phyloP scores from a whole-genome alignment of 257 asterid species.

The Paulownia fortunei region DNA sequence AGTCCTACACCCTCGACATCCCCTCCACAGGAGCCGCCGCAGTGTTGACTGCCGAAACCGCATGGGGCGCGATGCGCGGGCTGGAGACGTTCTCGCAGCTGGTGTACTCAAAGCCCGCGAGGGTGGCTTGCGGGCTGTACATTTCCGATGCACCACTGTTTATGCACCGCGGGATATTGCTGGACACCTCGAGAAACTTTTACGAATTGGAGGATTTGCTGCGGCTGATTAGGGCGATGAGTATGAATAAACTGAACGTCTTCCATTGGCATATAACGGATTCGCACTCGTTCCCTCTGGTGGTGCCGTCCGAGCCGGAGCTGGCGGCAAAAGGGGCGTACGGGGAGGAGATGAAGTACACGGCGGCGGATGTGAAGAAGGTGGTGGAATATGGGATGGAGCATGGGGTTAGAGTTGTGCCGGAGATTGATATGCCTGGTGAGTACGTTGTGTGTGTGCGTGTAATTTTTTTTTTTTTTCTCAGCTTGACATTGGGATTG shows the following conservation, averaged over 20 bases:
- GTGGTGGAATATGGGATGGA: constrained; percentile 77
- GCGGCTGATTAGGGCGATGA: constrained; percentile 66
- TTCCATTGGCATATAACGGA: constrained; percentile 91
- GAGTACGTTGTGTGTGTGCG: background rate
- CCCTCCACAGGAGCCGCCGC: constrained; percentile 46
- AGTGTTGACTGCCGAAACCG: constrained; percentile 51
- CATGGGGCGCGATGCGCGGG: constrained; percentile 96
- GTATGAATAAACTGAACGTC: constrained; percentile 83
- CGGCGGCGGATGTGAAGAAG: constrained; percentile 61
- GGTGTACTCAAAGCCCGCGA: constrained; percentile 53
- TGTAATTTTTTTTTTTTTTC: background rate
- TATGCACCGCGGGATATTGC: constrained; percentile 65
- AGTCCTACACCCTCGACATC: constrained; percentile 68
- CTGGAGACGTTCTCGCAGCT: constrained; percentile 90
- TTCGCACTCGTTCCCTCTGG: constrained; percentile 83
- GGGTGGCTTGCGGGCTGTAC: constrained; percentile 56
- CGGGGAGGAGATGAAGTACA: constrained; percentile 59
- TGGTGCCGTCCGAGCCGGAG: constrained; percentile 69
- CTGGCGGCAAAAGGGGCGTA: constrained; percentile 76
- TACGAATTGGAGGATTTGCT: constrained; percentile 54
- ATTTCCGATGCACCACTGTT: constrained; percentile 70
- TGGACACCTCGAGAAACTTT: constrained; percentile 81
- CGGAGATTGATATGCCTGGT: constrained; percentile 95
- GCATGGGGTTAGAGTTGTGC: constrained; percentile 70
- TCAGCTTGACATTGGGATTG: background rate